Conservation (phyloP, 306 rosid species). For the Comarum palustre region DNA sequence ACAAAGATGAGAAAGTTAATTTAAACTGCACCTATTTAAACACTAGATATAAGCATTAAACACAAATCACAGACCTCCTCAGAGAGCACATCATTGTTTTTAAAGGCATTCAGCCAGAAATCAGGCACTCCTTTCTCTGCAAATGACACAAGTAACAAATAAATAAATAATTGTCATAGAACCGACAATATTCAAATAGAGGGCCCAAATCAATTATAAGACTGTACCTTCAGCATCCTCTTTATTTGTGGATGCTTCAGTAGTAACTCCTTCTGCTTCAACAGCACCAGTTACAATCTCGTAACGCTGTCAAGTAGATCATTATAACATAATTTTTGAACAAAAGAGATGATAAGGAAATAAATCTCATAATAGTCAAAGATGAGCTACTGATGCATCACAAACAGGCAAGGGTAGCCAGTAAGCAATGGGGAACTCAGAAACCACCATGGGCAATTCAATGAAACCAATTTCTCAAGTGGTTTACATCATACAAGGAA, state of each 20-base stretch:
- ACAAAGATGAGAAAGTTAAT: constrained; percentile 1
- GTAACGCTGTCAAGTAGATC: constrained; percentile 48
- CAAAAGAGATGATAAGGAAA: not conserved
- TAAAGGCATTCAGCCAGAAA: constrained; percentile 89
- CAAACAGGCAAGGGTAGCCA: not conserved
- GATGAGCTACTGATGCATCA: not conserved
- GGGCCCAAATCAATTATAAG: not conserved
- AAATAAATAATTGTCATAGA: not conserved
- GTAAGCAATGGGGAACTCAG: not conserved
- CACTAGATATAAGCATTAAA: constrained; percentile 4
- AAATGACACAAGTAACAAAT: constrained; percentile 16
- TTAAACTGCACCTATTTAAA: constrained; percentile 1
- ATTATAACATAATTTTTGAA: not conserved
- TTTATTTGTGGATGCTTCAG: constrained; percentile 36
- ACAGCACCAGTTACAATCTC: constrained; percentile 71
- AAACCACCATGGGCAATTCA: not conserved
- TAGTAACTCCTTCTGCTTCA: constrained; percentile 59
- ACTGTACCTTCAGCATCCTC: constrained; percentile 51
- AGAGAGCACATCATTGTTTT: constrained; percentile 78
- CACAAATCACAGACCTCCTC: constrained; percentile 61
- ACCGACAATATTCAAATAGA: not conserved
- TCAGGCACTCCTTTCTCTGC: constrained; percentile 83
- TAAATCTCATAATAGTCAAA: not conserved
- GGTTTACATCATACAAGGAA: not conserved
- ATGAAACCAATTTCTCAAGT: not conserved